phyloP scores from a whole-genome alignment of 441 rosid genomes.

The Dalechampia spathulata region DNA sequence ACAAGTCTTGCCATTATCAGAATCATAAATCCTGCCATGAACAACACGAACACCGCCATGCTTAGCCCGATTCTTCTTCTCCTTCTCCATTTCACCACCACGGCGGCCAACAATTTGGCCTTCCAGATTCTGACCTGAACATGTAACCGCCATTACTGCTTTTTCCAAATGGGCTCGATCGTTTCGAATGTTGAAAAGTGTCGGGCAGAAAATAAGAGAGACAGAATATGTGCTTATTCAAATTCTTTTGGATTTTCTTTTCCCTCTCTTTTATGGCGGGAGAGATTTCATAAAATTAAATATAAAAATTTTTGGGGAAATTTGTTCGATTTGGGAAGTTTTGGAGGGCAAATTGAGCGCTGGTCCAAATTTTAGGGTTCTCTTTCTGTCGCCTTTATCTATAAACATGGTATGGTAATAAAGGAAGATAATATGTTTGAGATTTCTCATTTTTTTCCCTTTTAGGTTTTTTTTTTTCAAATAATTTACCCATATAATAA shows the following conservation, averaged over 20 bases:
- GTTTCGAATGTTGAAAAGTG: background rate
- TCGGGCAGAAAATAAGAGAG: background rate
- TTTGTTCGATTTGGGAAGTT: background rate
- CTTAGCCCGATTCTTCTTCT: constrained; percentile 21
- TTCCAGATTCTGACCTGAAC: background rate
- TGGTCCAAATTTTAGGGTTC: background rate
- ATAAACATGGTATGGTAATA: no score
- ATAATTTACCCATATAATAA: no score
- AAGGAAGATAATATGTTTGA: no score
- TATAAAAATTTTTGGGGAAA: constrained; percentile 4
- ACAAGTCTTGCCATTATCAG: constrained; percentile 60
- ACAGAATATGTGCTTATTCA: background rate
- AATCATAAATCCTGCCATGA: constrained; percentile 44
- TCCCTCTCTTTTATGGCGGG: constrained; percentile 6
- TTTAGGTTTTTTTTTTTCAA: no score
- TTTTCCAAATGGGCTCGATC: background rate
- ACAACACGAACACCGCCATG: constrained; percentile 48
- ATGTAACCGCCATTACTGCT: constrained; percentile 5
- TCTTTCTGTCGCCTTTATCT: background rate
- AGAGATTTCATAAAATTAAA: background rate
- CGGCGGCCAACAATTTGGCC: background rate
- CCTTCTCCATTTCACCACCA: background rate
- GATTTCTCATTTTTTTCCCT: no score
- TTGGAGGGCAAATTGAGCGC: constrained; percentile 7
- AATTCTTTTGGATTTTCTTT: background rate